A percentile compares a stretch with the other conserved stretches of the same genome.
These are phyloP conservation scores for Graphilbum sp. DNA, from an alignment of 2,329 filamentous ascomycete genomes.

Conservation along the genomic window DNA sequence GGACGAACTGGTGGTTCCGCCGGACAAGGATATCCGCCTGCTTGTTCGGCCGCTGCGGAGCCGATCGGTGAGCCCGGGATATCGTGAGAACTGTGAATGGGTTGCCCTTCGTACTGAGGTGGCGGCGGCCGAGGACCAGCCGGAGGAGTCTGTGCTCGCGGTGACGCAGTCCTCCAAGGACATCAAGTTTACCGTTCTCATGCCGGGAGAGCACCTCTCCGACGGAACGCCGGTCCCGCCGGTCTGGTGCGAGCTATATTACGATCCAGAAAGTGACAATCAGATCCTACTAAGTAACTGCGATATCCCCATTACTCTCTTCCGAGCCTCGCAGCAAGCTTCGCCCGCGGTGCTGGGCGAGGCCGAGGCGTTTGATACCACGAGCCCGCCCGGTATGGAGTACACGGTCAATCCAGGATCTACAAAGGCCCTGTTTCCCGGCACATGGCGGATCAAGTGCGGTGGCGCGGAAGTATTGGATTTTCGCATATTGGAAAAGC, in stretches of 20 bases:
- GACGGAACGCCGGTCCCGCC: constrained; percentile 26
- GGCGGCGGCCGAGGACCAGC: constrained; percentile 29
- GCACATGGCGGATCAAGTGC: constrained; percentile 40
- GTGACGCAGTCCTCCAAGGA: constrained; percentile 43
- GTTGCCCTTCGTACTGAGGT: constrained; percentile 38
- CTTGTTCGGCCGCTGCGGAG: constrained; percentile 36
- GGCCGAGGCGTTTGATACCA: constrained; percentile 1
- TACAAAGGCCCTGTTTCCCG: constrained; percentile 31
- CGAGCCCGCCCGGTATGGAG: constrained; percentile 11
- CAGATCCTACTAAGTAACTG: constrained; percentile 40
- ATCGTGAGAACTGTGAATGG: constrained; percentile 37
- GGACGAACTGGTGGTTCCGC: constrained; percentile 28
- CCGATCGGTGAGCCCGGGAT: constrained; percentile 38
- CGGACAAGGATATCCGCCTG: constrained; percentile 37
- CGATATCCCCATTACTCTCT: constrained; percentile 34
- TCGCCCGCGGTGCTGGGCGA: constrained; percentile 11
- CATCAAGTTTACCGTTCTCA: constrained; percentile 42
- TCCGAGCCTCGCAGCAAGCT: constrained; percentile 25
- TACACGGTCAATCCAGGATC: constrained; percentile 23
- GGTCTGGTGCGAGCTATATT: constrained; percentile 44
- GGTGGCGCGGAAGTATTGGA: constrained; percentile 33
- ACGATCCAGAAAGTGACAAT: constrained; percentile 41
- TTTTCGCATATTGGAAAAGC: constrained; percentile 41
- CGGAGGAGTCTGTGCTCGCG: constrained; percentile 39
- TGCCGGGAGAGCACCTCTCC: constrained; percentile 29